Base-by-base conservation (phyloP, 257 asterid species). In the Solanum etuberosum region DNA sequence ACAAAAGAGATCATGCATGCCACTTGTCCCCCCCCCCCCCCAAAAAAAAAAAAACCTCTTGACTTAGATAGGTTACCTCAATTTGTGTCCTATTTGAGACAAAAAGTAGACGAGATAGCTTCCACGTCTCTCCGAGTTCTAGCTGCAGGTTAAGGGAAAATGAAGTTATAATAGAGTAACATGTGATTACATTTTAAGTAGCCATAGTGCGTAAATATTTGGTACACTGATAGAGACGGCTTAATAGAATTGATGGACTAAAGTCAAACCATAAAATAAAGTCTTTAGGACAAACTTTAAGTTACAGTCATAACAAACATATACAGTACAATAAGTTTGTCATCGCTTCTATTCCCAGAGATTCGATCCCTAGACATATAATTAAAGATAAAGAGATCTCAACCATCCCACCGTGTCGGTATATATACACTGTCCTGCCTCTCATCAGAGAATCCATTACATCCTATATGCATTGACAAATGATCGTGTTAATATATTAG, bases 361-460 rank as follows among this genome's bases (percentile, higher is more conserved):
- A 46, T 46, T 46, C 20, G 7, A 14, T 46, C 54, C 7, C 54
- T 14, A 46, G 20, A 13, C 57, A 14, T 46, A 46, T 14, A 46
- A 46, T 14, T 46, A 46, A 46, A 14, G 7, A 4, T 46, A 14
- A 46, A 46, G 57, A 46, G 18, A 46, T 46, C 0, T 14, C 3
- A 46, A 46, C 0, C 20, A 1, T 46, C 3, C 1, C 20, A 46
- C 7, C 0, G 57, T 46, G 1, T 1, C 1, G 7, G 20, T 14
- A 15, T 14, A 46, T 46, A 46, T 46, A 46, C 18, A 46, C 2
- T 14, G 20, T 46, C 90, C 98, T 91, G 29, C 97, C 94, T 90
- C 90, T 91, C 98, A 95, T 93, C n/a, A 93, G 91, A 18, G 97
- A 95, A 86, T 96, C 96, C 98, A 94, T 94, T 4, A 96, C 98